Percentiles rank a stretch among this genome's conserved stretches.
phyloP scores from a whole-genome alignment of 2,329 filamentous ascomycete species.

The Sporothrix curviconia region DNA sequence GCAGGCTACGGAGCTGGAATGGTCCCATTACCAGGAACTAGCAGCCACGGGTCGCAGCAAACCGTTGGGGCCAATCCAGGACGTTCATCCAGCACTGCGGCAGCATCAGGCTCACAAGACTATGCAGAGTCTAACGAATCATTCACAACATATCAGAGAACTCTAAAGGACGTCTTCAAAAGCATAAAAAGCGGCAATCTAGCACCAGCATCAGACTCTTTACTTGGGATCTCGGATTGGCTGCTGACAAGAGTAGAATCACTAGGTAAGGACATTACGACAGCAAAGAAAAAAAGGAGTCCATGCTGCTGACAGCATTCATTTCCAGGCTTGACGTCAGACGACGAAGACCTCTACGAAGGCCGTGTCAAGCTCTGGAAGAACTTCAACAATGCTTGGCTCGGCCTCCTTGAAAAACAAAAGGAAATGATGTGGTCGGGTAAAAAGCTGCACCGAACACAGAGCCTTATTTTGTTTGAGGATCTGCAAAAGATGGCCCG shows the following conservation, averaged over 20 bases:
- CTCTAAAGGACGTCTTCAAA: constrained; percentile 63
- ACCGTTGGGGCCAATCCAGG: constrained; percentile 4
- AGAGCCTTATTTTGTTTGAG: constrained; percentile 61
- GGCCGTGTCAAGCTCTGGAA: constrained; percentile 83
- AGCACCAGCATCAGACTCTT: constrained; percentile 44
- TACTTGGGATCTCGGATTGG: constrained; percentile 50
- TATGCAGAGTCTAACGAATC: constrained; percentile 47
- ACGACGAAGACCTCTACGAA: constrained; percentile 68
- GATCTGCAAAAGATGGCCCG: constrained; percentile 72
- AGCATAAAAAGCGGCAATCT: constrained; percentile 53
- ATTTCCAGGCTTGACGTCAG: constrained; percentile 69
- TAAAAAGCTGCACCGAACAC: constrained; percentile 48
- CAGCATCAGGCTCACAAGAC: constrained; percentile 1
- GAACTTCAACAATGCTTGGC: constrained; percentile 91
- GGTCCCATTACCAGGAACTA: no score
- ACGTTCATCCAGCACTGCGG: not conserved
- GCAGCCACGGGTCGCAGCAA: constrained; percentile 30
- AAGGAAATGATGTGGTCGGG: constrained; percentile 64
- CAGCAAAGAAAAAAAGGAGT: no score
- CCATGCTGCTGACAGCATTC: not conserved
- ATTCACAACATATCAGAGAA: constrained; percentile 58
- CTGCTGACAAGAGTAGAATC: constrained; percentile 49
- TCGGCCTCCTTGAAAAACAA: constrained; percentile 75
- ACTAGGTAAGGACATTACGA: constrained; percentile 39
- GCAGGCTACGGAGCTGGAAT: constrained; percentile 44